Evolutionary conservation across 2,329 filamentous ascomycete genomes (phyloP).

Genomic region (Apiospora sp.): DNA sequence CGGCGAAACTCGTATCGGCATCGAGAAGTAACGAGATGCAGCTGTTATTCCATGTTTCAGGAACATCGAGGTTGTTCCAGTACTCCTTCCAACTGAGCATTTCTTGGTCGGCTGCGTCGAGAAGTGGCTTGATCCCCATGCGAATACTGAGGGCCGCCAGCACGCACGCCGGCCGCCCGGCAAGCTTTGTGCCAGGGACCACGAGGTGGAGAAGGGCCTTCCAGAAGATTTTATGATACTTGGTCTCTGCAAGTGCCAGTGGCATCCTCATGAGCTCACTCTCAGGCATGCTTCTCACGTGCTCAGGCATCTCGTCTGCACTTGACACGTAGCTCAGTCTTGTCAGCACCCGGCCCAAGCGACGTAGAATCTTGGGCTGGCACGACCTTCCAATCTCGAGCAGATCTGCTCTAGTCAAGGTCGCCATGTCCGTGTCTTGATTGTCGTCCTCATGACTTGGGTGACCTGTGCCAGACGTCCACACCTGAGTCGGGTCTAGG

Average conservation of each 20-base stretch:
- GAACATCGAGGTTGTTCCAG: constrained; percentile 57
- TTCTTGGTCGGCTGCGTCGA: constrained; percentile 48
- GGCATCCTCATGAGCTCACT: constrained; percentile 52
- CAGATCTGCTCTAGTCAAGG: constrained; percentile 54
- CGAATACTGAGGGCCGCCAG: constrained; percentile 57
- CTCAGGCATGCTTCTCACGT: constrained; percentile 45
- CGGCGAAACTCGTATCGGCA: neutral
- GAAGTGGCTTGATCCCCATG: constrained; percentile 51
- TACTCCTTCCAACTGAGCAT: constrained; percentile 49
- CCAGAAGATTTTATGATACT: constrained; percentile 53
- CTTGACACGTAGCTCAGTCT: constrained; percentile 53
- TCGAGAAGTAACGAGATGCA: neutral
- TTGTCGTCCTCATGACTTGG: constrained; percentile 29
- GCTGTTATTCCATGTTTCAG: constrained; percentile 45
- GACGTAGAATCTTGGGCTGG: constrained; percentile 54
- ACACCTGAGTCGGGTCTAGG: constrained; percentile 56
- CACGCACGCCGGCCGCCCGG: constrained; percentile 52
- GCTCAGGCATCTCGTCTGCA: constrained; percentile 50
- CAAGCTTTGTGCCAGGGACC: constrained; percentile 56
- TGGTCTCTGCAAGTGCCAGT: constrained; percentile 46
- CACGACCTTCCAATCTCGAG: constrained; percentile 61
- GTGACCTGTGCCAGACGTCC: constrained; percentile 33
- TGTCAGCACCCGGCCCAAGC: constrained; percentile 56
- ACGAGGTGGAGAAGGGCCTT: constrained; percentile 56
- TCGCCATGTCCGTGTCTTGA: constrained; percentile 37